These are phyloP conservation scores for Gnaphalium uliginosum DNA, from an alignment of 129 eudicot species.

Conservation along the genomic window DNA sequence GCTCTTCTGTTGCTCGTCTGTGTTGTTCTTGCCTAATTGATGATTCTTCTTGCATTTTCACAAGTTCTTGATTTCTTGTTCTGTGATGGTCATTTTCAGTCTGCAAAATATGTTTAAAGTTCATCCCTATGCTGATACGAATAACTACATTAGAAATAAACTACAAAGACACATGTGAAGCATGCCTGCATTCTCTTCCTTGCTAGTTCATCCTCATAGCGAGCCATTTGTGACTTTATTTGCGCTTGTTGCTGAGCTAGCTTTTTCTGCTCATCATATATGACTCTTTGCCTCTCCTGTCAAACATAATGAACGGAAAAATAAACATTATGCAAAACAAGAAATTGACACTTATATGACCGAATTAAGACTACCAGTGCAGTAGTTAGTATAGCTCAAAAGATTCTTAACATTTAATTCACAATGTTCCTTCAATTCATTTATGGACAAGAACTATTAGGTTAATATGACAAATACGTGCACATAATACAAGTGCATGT, in stretches of 20 bases:
- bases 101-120: constrained; percentile 36
- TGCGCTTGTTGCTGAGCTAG: constrained; percentile 87
- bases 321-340: constrained; percentile 2
- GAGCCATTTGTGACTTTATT: constrained; percentile 89
- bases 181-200: constrained; percentile 96
- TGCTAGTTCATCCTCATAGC: constrained; percentile 84
- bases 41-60: constrained; percentile 95
- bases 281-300: constrained; percentile 88
- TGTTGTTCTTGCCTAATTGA: constrained; percentile 85
- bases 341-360: background rate
- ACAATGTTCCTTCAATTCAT: background rate
- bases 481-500: background rate
- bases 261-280: constrained; percentile 89
- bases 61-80: constrained; percentile 94
- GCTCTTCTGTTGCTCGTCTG: constrained; percentile 93
- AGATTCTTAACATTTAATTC: background rate
- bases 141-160: background rate
- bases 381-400: background rate
- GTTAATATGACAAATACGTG: background rate
- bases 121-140: background rate
- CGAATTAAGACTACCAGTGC: background rate
- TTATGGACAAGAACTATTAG: background rate
- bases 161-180: background rate
- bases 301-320: constrained; percentile 25
- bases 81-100: constrained; percentile 95